Conservation (phyloP, 2,329 filamentous ascomycete species). For the Aspergillus sojae region DNA sequence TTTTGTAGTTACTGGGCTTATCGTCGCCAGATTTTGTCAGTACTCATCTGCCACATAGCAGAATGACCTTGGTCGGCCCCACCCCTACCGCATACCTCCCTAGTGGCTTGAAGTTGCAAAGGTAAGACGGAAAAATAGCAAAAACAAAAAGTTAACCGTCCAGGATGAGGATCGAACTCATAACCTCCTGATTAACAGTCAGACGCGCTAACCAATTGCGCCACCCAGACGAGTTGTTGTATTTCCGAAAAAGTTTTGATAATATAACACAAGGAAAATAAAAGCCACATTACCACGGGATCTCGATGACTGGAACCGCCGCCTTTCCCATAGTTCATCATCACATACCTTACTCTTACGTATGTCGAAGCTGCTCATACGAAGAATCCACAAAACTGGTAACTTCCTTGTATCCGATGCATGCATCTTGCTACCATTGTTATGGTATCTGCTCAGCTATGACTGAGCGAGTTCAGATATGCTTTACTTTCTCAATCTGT, state of each 20-base stretch:
- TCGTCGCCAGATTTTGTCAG: neutral
- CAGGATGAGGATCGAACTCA: neutral
- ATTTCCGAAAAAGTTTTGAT: neutral
- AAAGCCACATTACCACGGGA: neutral
- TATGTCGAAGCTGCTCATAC: no score
- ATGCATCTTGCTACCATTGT: no score
- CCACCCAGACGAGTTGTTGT: neutral
- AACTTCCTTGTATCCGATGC: no score
- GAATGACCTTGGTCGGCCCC: neutral
- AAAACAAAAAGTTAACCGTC: neutral
- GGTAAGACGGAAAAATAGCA: neutral
- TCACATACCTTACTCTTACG: no score
- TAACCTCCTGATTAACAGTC: neutral
- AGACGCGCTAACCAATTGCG: neutral
- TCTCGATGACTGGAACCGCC: no score
- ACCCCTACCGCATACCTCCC: no score
- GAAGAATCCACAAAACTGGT: no score
- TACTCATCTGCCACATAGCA: neutral
- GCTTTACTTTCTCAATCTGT: no score
- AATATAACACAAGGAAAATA: accelerated
- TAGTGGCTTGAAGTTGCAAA: neutral
- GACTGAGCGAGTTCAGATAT: no score
- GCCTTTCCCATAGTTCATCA: no score
- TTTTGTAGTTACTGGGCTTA: neutral
- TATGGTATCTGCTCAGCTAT: no score